These are phyloP conservation scores for Syncephalastrum sp. DNA, from an alignment of 371 early-diverging fungal genomes.

Conservation along the genomic window DNA sequence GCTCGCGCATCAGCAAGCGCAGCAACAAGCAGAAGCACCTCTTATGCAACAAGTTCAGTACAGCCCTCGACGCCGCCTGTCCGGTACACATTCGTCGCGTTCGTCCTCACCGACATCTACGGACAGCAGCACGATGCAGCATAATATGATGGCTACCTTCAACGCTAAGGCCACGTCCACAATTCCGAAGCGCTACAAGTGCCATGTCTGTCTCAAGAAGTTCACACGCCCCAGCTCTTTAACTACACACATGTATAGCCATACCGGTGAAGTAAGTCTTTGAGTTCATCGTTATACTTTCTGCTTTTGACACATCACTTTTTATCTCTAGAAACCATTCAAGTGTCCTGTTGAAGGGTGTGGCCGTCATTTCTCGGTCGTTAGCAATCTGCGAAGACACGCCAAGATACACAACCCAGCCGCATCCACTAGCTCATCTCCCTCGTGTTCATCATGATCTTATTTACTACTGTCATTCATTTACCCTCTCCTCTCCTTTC, in stretches of 20 bases:
- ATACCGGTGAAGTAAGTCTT: slow-evolving; percentile 55
- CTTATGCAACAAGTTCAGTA: slow-evolving; percentile 8
- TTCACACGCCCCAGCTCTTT: slow-evolving; percentile 63
- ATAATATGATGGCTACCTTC: slow-evolving; percentile 21
- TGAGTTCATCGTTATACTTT: not conserved
- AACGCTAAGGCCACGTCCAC: slow-evolving; percentile 13
- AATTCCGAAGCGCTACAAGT: slow-evolving; percentile 31
- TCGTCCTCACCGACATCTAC: slow-evolving; percentile 17
- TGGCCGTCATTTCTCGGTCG: slow-evolving; percentile 34
- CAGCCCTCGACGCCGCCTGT: no score
- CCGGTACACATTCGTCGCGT: slow-evolving; percentile 6
- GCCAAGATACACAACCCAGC: slow-evolving; percentile 25
- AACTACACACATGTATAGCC: slow-evolving; percentile 61
- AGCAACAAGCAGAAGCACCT: slow-evolving; percentile 12
- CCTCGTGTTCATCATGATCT: not conserved
- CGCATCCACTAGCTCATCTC: not conserved
- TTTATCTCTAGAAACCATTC: slow-evolving; percentile 27
- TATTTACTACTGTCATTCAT: not conserved
- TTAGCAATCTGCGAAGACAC: slow-evolving; percentile 35
- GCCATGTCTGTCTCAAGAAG: slow-evolving; percentile 50
- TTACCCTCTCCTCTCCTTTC: not conserved
- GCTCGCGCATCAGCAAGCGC: not conserved
- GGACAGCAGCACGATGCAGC: slow-evolving; percentile 7
- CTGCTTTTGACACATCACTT: not conserved
- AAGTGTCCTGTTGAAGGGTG: slow-evolving; percentile 29